Base-by-base conservation (phyloP, 2,329 filamentous ascomycete genomes). In the Gyromitra esculenta region DNA sequence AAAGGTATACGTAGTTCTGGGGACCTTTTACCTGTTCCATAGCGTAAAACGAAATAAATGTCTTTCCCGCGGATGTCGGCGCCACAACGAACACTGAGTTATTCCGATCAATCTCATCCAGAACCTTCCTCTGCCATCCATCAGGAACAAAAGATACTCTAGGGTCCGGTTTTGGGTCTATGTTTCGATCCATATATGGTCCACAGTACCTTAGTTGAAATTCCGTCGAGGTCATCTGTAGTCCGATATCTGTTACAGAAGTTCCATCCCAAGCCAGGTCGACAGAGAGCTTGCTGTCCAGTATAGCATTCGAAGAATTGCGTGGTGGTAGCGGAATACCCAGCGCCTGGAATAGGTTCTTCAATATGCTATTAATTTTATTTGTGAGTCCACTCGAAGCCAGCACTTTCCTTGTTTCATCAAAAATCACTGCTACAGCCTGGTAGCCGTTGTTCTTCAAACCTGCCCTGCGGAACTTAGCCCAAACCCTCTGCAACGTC, bases 41-140 rank as follows among this genome's bases (percentile, higher is more conserved):
- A 1, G 92, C 92, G 80, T 95, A 94, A 82, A 94, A 94, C 0
- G 89, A 91, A 73, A 94, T 94, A 82, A 94, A 94, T 0, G 92
- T 94, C 83, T 94, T 95, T 78, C 92, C 92, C 0, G 92, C 90
- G 25, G 90, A 92, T 0, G 91, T 95, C 0, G 92, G 92, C 0
- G 92, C 91, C 9, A 94, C 89, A 0, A 93, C 91, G 75, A 94
- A 90, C 0, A 93, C 84, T 79, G 91, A 93, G 78, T 89, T 88
- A 64, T 91, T 86, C 0, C 86, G 86, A 82, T 95, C 92, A 52
- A 94, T 90, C 52, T 89, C 88, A 77, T 95, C 91, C 0, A 95
- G 85, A 0, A 94, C 91, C 50, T 88, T 85, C 71, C 90, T 85
- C 82, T 95, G 92, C 92, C 92, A 95, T 1, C 87, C 88, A 84